A percentile compares a stretch with the other conserved stretches of the same genome.
phyloP scores from a whole-genome alignment of 108 stramenopile genomes.

The Schizochytrium sp. region DNA sequence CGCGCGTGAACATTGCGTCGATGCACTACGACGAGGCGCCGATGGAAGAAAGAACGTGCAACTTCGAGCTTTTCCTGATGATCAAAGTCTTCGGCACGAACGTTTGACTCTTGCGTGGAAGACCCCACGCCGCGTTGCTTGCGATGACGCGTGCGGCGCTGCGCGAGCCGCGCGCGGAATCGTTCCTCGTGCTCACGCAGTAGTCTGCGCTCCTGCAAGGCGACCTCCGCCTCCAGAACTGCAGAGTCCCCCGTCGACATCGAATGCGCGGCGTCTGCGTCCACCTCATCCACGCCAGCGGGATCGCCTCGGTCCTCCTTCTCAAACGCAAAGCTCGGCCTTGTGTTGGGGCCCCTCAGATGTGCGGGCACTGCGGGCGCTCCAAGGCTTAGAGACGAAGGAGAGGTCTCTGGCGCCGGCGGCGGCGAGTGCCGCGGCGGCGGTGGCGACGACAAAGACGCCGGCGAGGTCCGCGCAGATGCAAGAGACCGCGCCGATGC shows the following conservation, averaged over 20 bases:
- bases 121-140: neutral
- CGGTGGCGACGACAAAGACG: neutral
- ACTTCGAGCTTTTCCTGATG: neutral
- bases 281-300: too few species aligned
- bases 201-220: neutral
- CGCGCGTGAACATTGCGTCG: neutral
- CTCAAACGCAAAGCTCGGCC: too few species aligned
- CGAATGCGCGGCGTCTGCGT: neutral
- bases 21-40: neutral
- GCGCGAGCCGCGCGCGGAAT: neutral
- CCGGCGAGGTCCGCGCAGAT: neutral
- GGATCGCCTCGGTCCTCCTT: too few species aligned
- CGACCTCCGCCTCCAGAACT: neutral
- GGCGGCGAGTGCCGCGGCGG: neutral
- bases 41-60: neutral
- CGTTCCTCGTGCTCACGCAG: neutral
- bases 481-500: neutral
- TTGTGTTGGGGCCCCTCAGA: too few species aligned
- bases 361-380: too few species aligned
- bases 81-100: neutral
- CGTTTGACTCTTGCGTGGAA: neutral
- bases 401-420: neutral
- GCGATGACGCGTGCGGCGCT: neutral
- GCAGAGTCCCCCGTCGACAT: neutral
- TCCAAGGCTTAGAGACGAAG: neutral